Evolutionary conservation across 192 early-diverging fungal species (phyloP).

Genomic region (Coemansia sp.): DNA sequence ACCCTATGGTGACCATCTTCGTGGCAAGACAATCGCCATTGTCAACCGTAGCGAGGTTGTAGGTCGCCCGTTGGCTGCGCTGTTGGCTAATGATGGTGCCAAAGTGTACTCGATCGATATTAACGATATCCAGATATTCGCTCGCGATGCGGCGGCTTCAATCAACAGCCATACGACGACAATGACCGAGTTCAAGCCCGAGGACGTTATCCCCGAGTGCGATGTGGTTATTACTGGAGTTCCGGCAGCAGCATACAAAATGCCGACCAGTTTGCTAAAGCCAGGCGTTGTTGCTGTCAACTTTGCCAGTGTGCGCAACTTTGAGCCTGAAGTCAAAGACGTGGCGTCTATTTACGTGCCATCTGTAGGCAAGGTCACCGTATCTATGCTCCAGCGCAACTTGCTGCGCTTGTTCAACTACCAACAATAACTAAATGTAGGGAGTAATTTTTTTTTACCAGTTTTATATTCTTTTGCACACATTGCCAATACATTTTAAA

Average conservation of each 20-base stretch:
- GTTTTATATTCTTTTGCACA: background rate
- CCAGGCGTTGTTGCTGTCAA: conserved; percentile 98
- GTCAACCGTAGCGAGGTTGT: conserved; percentile 98
- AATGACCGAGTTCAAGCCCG: conserved; percentile 69
- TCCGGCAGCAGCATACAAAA: conserved; percentile 82
- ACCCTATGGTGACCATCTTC: conserved; percentile 90
- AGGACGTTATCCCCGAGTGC: conserved; percentile 79
- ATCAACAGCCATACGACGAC: conserved; percentile 65
- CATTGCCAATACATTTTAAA: conserved; percentile 2
- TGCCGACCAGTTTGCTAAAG: conserved; percentile 82
- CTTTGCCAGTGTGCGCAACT: conserved; percentile 95
- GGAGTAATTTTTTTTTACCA: background rate
- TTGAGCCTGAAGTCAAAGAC: conserved; percentile 90
- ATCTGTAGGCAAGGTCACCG: conserved; percentile 96
- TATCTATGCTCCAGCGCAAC: conserved; percentile 98
- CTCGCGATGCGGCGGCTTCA: conserved; percentile 65
- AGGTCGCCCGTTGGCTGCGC: conserved; percentile 92
- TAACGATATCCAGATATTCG: conserved; percentile 77
- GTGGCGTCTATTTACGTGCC: conserved; percentile 95
- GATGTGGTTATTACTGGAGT: conserved; percentile 99
- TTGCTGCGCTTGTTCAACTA: conserved; percentile 85
- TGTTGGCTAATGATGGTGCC: conserved; percentile 98
- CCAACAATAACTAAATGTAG: conserved; percentile 30
- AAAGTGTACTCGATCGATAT: conserved; percentile 96
- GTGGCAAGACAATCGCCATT: conserved; percentile 89